Conservation (phyloP, 179 eudicot genomes). For the Corrigiola litoralis region DNA sequence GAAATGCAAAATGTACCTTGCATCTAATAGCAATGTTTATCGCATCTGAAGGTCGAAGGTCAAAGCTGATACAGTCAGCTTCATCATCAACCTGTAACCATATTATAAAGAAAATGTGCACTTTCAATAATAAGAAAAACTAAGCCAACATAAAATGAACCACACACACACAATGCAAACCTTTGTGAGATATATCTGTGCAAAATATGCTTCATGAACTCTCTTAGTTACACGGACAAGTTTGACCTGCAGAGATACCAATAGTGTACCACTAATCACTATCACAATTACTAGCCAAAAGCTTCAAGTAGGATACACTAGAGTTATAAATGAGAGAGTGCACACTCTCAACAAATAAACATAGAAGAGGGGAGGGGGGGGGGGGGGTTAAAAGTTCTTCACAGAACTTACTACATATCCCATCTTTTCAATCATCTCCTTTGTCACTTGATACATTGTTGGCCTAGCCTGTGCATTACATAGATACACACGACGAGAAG, state of each 20-base stretch:
- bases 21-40: conserved; percentile 96
- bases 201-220: conserved; percentile 90
- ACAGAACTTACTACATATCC: conserved; percentile 65
- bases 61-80: conserved; percentile 69
- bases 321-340: not conserved
- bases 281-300: not conserved
- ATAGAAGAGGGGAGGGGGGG: too few relatives aligned
- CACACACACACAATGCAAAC: conserved; percentile 20
- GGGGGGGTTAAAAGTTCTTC: not conserved
- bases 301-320: not conserved
- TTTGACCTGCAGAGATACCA: conserved; percentile 66
- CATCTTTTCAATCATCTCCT: conserved; percentile 94
- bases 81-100: conserved; percentile 59
- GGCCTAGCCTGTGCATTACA: conserved; percentile 73
- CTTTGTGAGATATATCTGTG: conserved; percentile 75
- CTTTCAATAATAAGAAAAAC: not conserved
- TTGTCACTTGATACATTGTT: conserved; percentile 80
- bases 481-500: not conserved
- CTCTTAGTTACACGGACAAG: conserved; percentile 93
- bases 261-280: not conserved
- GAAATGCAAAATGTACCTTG: conserved; percentile 48
- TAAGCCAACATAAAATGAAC: not conserved
- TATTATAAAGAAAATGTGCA: not conserved
- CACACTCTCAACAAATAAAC: not conserved
- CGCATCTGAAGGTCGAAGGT: conserved; percentile 95